phyloP scores from a whole-genome alignment of 2,329 filamentous ascomycete species.

The Cladosporium sphaerospermum region DNA sequence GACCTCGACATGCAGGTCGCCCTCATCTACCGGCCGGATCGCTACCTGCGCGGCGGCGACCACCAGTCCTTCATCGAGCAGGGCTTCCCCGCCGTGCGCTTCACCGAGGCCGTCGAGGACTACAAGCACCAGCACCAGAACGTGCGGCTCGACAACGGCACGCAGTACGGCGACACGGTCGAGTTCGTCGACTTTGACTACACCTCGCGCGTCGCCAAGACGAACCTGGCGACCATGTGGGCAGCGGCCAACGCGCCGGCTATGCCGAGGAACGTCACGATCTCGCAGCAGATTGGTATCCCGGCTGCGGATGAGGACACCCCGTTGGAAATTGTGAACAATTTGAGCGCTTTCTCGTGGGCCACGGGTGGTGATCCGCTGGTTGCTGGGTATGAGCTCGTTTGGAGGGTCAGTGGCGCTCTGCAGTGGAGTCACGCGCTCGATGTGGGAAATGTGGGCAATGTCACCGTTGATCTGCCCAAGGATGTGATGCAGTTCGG shows the following conservation, averaged over 20 bases:
- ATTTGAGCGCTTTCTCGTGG: constrained; percentile 49
- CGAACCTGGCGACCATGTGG: constrained; percentile 52
- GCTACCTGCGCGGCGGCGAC: constrained; percentile 52
- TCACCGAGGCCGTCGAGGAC: constrained; percentile 54
- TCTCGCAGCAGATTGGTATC: constrained; percentile 21
- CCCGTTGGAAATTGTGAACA: constrained; percentile 27
- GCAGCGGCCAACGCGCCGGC: constrained; percentile 48
- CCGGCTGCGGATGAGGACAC: constrained; percentile 21
- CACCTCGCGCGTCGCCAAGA: constrained; percentile 47
- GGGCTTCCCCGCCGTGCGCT: constrained; percentile 51
- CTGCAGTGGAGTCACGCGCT: constrained; percentile 34
- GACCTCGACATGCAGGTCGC: constrained; percentile 51
- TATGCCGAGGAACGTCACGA: constrained; percentile 45
- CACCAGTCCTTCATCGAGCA: constrained; percentile 50
- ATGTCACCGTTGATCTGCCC: constrained; percentile 43
- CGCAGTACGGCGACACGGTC: constrained; percentile 50
- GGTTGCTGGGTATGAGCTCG: constrained; percentile 48
- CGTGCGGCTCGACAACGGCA: constrained; percentile 43
- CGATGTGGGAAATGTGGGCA: constrained; percentile 43
- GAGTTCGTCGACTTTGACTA: constrained; percentile 55
- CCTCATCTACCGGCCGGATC: constrained; percentile 51
- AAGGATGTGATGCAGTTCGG: constrained; percentile 57
- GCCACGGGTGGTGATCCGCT: constrained; percentile 33
- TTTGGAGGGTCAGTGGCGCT: constrained; percentile 48
- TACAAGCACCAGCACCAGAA: constrained; percentile 55